Percentiles rank a stretch among this genome's conserved stretches.
Conservation (phyloP, 345 rosid species). For the Citrus mangshanensis region DNA sequence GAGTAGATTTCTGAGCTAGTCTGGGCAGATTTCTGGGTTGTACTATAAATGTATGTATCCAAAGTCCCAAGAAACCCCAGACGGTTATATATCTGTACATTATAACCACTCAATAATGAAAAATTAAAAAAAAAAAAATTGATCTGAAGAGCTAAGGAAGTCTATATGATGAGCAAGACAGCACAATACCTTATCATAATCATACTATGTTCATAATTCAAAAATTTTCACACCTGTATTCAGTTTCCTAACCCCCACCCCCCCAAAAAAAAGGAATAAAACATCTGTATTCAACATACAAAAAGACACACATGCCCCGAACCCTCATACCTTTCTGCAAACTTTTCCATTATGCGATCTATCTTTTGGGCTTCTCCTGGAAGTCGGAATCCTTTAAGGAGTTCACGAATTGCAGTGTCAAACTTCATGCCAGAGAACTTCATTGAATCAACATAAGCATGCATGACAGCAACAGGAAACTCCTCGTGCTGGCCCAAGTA, state of each 20-base stretch:
- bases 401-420: slow-evolving; percentile 83
- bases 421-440: slow-evolving; percentile 85
- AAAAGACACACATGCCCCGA: background rate
- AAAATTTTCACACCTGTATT: background rate
- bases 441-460: slow-evolving; percentile 91
- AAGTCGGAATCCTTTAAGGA: slow-evolving; percentile 92
- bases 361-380: slow-evolving; percentile 99
- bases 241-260: background rate
- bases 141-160: background rate
- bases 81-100: too few species aligned
- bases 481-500: slow-evolving; percentile 97
- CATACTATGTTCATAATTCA: background rate
- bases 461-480: slow-evolving; percentile 98
- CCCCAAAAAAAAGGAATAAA: too few species aligned
- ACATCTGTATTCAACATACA: background rate
- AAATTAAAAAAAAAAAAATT: background rate
- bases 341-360: slow-evolving; percentile 97
- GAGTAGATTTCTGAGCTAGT: too few species aligned
- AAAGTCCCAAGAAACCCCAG: too few species aligned
- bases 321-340: slow-evolving; percentile 83
- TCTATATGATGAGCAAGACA: background rate
- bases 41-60: too few species aligned
- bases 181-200: background rate
- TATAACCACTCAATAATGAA: too few species aligned
- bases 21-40: too few species aligned